Conservation (phyloP, 2,329 filamentous ascomycete genomes). For the Calonectria hawksworthii region DNA sequence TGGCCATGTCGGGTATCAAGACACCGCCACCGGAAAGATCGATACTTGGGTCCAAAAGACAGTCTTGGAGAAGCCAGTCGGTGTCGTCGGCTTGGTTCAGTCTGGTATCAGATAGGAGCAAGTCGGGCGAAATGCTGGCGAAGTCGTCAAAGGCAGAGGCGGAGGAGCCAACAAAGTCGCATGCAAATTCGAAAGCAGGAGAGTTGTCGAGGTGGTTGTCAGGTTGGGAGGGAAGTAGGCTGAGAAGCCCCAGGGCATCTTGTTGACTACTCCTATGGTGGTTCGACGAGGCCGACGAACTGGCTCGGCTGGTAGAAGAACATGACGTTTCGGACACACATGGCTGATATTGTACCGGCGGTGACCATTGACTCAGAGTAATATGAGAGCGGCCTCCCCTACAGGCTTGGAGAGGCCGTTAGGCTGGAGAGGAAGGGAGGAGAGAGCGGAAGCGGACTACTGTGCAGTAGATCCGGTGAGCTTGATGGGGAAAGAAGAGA, state of each 20-base stretch:
- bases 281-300: slow-evolving; percentile 29
- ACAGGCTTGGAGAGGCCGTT: slow-evolving; percentile 41
- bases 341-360: slow-evolving; percentile 25
- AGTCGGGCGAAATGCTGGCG: slow-evolving; percentile 7
- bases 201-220: slow-evolving; percentile 14
- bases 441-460: slow-evolving; percentile 16
- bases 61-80: slow-evolving; percentile 15
- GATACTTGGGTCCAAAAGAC: slow-evolving; percentile 20
- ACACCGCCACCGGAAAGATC: slow-evolving; percentile 28
- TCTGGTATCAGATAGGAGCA: slow-evolving; percentile 22
- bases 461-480: slow-evolving; percentile 22
- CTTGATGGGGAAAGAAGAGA: slow-evolving; percentile 27
- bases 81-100: slow-evolving; percentile 16
- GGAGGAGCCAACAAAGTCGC: slow-evolving; percentile 24
- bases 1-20: slow-evolving; percentile 29
- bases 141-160: slow-evolving; percentile 6
- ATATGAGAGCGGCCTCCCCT: slow-evolving; percentile 45
- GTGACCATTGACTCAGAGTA: slow-evolving; percentile 47
- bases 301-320: slow-evolving; percentile 37
- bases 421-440: slow-evolving; percentile 16
- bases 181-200: slow-evolving; percentile 20
- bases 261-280: slow-evolving; percentile 26
- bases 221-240: slow-evolving; percentile 13
- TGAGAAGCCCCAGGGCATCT: slow-evolving; percentile 37
- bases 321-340: slow-evolving; percentile 34